A percentile compares a stretch with the other conserved stretches of the same genome.
phyloP scores from a whole-genome alignment of 2,329 filamentous ascomycete species.

The Herpotrichia juniperi region DNA sequence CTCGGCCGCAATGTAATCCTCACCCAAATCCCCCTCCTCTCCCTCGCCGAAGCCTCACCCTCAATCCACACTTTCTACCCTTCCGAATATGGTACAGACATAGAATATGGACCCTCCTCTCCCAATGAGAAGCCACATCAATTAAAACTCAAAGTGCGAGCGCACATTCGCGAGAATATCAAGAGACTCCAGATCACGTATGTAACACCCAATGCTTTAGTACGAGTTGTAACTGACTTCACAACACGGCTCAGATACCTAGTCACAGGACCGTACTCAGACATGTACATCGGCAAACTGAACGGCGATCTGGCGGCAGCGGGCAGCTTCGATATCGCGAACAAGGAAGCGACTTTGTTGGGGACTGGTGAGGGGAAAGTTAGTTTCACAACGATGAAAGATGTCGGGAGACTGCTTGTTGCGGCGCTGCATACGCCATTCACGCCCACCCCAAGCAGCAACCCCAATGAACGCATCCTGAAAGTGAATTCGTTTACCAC shows the following conservation, averaged over 20 bases:
- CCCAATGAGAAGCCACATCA: conserved; percentile 70
- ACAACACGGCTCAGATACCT: no score
- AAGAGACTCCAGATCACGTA: conserved; percentile 62
- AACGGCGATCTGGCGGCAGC: conserved; percentile 45
- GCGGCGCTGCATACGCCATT: conserved; percentile 64
- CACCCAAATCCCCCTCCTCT: conserved; percentile 66
- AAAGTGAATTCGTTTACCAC: conserved; percentile 75
- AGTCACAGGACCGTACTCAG: conserved; percentile 72
- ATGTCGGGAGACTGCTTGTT: conserved; percentile 71
- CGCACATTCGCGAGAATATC: conserved; percentile 60
- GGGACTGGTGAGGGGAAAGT: conserved; percentile 67
- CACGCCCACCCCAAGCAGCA: conserved; percentile 29
- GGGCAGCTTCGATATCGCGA: conserved; percentile 65
- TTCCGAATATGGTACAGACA: conserved; percentile 50
- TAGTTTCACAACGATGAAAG: conserved; percentile 73
- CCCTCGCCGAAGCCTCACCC: conserved; percentile 60
- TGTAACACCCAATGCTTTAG: no score
- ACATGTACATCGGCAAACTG: conserved; percentile 62
- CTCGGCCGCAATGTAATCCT: conserved; percentile 68
- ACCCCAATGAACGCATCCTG: conserved; percentile 63
- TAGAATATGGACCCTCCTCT: conserved; percentile 66
- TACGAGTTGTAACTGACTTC: no score
- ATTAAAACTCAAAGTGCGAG: conserved; percentile 71
- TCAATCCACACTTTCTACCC: conserved; percentile 69
- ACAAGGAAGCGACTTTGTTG: conserved; percentile 65